Conservation (phyloP, 768 basidiomycete species). For the Suillus subluteus region DNA sequence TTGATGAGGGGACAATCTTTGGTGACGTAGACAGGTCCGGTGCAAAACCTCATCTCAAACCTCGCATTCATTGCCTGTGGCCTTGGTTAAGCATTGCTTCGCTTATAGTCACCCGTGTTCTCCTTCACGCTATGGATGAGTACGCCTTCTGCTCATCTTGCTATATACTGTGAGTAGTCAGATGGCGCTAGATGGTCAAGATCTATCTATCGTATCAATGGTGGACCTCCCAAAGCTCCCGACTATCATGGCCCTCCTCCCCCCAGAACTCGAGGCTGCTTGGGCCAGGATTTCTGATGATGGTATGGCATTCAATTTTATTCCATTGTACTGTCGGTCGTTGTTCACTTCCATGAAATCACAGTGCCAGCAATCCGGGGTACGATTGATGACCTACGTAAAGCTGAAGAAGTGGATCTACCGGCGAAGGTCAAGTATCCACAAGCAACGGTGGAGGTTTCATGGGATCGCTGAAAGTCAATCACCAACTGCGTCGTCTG, state of each 20-base stretch:
- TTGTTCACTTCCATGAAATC: not conserved
- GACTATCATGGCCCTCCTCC: not conserved
- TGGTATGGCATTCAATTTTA: conserved; percentile 7
- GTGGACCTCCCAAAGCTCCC: not conserved
- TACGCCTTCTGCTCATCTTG: not conserved
- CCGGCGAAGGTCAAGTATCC: conserved; percentile 12
- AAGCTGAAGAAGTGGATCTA: conserved; percentile 10
- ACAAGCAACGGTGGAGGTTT: conserved; percentile 17
- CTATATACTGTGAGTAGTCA: conserved; percentile 1
- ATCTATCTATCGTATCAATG: conserved; percentile 8
- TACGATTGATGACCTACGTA: conserved; percentile 9
- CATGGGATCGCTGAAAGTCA: conserved; percentile 15
- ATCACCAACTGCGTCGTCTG: conserved; percentile 16
- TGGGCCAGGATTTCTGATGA: conserved; percentile 9
- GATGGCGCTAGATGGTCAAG: not conserved
- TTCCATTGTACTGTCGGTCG: not conserved
- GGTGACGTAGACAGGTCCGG: not conserved
- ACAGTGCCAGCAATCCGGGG: conserved; percentile 13
- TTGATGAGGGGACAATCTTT: not conserved
- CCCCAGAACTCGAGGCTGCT: not conserved
- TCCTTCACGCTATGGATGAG: conserved; percentile 16
- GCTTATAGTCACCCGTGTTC: not conserved
- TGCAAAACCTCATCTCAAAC: not conserved
- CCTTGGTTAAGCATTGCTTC: conserved; percentile 12
- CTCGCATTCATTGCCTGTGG: not conserved